These are phyloP conservation scores for Penicillium soppii DNA, from an alignment of 495 filamentous ascomycete genomes.

Conservation along the genomic window DNA sequence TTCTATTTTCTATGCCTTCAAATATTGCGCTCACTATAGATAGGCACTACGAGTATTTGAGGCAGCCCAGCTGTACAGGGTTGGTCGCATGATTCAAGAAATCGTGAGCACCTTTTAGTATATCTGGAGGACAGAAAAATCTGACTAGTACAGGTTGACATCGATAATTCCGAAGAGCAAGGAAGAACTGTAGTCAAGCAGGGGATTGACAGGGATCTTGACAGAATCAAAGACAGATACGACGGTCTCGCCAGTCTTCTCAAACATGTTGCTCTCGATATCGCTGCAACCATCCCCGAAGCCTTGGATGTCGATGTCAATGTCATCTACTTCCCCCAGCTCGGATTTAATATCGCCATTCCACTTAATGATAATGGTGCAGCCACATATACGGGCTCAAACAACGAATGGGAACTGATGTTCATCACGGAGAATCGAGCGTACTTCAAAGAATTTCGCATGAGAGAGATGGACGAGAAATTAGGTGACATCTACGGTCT, in stretches of 20 bases:
- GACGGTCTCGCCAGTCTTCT: conserved; percentile 75
- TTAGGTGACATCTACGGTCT: conserved; percentile 82
- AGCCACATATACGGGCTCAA: conserved; percentile 64
- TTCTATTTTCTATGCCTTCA: not conserved
- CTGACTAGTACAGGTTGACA: conserved; percentile 63
- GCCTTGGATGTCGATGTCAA: conserved; percentile 63
- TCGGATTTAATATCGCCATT: conserved; percentile 85
- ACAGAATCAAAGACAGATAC: conserved; percentile 73
- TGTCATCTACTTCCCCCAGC: conserved; percentile 83
- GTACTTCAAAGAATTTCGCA: conserved; percentile 86
- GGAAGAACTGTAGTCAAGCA: conserved; percentile 70
- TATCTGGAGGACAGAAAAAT: not conserved
- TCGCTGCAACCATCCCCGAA: conserved; percentile 63
- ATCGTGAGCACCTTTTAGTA: conserved; percentile 38
- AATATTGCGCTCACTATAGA: conserved; percentile 6
- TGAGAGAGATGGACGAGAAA: conserved; percentile 78
- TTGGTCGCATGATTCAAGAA: conserved; percentile 70
- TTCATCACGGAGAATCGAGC: conserved; percentile 70
- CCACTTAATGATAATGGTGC: conserved; percentile 59
- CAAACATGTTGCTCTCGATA: conserved; percentile 58
- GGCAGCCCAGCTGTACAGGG: conserved; percentile 51
- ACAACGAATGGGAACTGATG: conserved; percentile 69
- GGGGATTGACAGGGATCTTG: conserved; percentile 74
- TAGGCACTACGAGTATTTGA: conserved; percentile 47
- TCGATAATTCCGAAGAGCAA: conserved; percentile 72